Evolutionary conservation across 202 grass and related monocot species (phyloP).

Genomic region (Setaria viridis): DNA sequence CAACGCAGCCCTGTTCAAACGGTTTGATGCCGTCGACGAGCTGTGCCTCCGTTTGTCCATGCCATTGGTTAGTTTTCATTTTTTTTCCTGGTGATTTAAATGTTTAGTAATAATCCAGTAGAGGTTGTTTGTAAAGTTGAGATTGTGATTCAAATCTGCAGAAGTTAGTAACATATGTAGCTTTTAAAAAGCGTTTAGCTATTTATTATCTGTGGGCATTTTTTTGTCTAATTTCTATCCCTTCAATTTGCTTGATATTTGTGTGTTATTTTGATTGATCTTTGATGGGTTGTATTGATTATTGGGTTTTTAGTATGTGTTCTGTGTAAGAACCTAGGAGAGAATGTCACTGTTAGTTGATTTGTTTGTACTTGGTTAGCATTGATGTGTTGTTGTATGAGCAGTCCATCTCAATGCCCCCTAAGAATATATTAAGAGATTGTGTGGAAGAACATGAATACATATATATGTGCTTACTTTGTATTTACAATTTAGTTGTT

Average conservation of each 20-base stretch:
- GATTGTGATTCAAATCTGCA: neutral
- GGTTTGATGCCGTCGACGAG: conserved; percentile 18
- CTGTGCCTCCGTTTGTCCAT: neutral
- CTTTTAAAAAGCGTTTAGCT: neutral
- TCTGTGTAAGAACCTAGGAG: neutral
- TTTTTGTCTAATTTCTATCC: neutral
- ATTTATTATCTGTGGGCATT: neutral
- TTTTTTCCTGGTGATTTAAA: neutral
- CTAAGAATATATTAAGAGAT: neutral
- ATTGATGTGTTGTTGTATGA: neutral
- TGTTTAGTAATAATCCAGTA: neutral
- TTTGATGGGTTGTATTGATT: neutral
- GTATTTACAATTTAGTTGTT: neutral
- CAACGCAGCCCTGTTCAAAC: neutral
- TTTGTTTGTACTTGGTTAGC: neutral
- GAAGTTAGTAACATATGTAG: neutral
- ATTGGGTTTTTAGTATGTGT: neutral
- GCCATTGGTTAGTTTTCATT: neutral
- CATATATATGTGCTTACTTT: neutral
- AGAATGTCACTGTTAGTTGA: neutral
- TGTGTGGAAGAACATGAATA: neutral
- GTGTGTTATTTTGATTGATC: neutral
- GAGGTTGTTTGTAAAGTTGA: neutral
- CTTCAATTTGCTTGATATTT: neutral
- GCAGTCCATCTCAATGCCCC: neutral